Base-by-base conservation (phyloP, 768 basidiomycete genomes). In the Dentipellis fragilis region DNA sequence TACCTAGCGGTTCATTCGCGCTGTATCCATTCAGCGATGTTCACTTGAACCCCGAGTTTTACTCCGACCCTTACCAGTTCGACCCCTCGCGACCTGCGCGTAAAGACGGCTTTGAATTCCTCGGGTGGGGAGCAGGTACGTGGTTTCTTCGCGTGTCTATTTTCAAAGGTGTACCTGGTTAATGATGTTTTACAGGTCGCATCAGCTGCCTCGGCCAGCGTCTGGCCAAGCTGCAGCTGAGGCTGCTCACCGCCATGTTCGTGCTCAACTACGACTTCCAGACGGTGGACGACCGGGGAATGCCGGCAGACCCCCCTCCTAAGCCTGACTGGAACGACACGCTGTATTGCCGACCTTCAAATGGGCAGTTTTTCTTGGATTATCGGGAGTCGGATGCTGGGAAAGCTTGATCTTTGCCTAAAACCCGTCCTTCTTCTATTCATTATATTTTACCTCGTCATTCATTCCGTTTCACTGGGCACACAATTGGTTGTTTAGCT, bases 111-210 rank as follows among this genome's bases (percentile, higher is more conserved):
- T 81, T 80, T 67, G 71, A 76, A 54, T 89, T 85, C 65, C 74
- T 89, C 51, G 87, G 85, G 36, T 89, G 86, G 87, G 87, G 87
- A 57, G 85, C 80, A 72, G 87, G 87, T 89, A 66, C 65, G 80
- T 75, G 61, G 29, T 6, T 29, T 29, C 29, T 6, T 6, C 29
- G 3, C 29, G 3, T 29, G 3, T 6, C 6, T 29, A 29, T 29
- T 29, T 29, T 6, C 6, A 6, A 6, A 29, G 29, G 6, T 29
- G 29, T 29, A 29, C 29, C 29, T 29, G 29, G 29, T 6, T 29
- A 29, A 29, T 29, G 29, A 29, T 29, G 29, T 6, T 29, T 29
- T 29, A 3, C 63, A 89, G 87, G 87, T 16, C 84, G 80, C 63
- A 84, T 80, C 7, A 67, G 73, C 19, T 89, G 87, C 65, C 76